Base-by-base conservation (phyloP, 139 green algal species). In the Medakamo hakoo region DNA sequence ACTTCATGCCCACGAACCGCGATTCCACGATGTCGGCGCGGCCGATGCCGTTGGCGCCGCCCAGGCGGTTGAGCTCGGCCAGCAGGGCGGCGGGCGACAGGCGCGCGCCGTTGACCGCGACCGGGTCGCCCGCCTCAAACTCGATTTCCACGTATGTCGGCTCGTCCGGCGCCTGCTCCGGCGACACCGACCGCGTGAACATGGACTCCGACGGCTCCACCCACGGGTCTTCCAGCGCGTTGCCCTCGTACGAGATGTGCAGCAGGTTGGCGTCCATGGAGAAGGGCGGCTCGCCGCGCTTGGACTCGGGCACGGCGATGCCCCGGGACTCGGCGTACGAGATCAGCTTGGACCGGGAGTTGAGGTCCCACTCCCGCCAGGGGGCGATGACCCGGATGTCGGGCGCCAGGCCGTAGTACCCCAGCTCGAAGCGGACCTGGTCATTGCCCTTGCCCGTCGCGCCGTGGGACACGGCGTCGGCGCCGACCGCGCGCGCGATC, bases 371-470 rank as follows among this genome's bases (percentile, higher is more conserved):
- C 82, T 98, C 93, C 49, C 93, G 79, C 93, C 93, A 99, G 30
- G 93, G 93, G 5, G 93, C 90, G 59, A 99, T 96, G 21, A 98
- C 92, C 80, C 97, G 96, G 70, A 99, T 92, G 80, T 95, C 87
- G n/a, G 93, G 92, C 82, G 98, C 88, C 16, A 99, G 78, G 30
- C 80, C 79, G 66, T 97, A 97, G 80, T 99, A 99, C 60, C 74
- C 84, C 32, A 92, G 77, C 78, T 92, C 85, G 75, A 94, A 94
- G 49, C 86, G 81, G 22, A 91, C 82, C 77, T 98, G 92, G 70
- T 99, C 93, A 69, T 99, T 99, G 60, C 93, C 93, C 86, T 99
- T 99, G 67, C 93, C 93, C 24, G 93, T 99, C 69, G 92, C 94
- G n/a, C 93, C 93, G 73, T 99, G 93, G 29, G 74, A 88, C 55